These are phyloP conservation scores for Amylostereum chailletii DNA, from an alignment of 1,284 basidiomycete species.

Conservation along the genomic window DNA sequence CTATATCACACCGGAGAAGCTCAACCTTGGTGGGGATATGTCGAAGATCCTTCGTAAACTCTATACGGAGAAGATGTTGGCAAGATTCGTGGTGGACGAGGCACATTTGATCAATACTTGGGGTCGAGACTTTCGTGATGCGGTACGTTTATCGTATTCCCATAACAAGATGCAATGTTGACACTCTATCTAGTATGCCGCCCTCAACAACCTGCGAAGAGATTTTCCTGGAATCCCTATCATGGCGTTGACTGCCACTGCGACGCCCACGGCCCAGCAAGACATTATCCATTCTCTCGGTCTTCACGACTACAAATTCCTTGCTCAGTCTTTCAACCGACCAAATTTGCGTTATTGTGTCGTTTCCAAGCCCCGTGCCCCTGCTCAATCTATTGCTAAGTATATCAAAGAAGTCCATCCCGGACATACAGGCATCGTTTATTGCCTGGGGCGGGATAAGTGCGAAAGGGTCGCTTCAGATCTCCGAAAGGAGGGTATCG, in stretches of 20 bases:
- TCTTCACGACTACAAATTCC: conserved; percentile 50
- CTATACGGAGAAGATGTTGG: conserved; percentile 50
- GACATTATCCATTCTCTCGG: conserved; percentile 74
- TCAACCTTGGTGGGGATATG: conserved; percentile 57
- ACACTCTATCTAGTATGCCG: conserved; percentile 45
- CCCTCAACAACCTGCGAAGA: conserved; percentile 60
- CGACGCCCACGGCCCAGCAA: conserved; percentile 65
- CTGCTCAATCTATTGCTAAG: conserved; percentile 58
- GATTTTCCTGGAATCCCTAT: conserved; percentile 79
- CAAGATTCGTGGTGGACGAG: conserved; percentile 93
- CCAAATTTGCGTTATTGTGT: conserved; percentile 85
- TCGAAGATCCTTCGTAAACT: conserved; percentile 50
- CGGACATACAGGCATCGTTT: conserved; percentile 78
- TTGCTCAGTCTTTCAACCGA: conserved; percentile 89
- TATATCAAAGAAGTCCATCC: conserved; percentile 61
- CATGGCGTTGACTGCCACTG: conserved; percentile 96
- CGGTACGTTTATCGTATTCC: conserved; percentile 35
- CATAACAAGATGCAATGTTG: conserved; percentile 11
- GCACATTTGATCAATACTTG: conserved; percentile 88
- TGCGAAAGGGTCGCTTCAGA: conserved; percentile 77
- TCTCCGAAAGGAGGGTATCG: conserved; percentile 50
- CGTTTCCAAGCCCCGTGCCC: conserved; percentile 48
- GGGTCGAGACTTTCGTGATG: conserved; percentile 78
- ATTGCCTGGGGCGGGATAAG: conserved; percentile 63
- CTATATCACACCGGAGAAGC: conserved; percentile 93